Percentiles rank a stretch among this genome's conserved stretches.
Evolutionary conservation across 2,329 filamentous ascomycete species (phyloP).

Genomic region (Exophiala aquamarina): DNA sequence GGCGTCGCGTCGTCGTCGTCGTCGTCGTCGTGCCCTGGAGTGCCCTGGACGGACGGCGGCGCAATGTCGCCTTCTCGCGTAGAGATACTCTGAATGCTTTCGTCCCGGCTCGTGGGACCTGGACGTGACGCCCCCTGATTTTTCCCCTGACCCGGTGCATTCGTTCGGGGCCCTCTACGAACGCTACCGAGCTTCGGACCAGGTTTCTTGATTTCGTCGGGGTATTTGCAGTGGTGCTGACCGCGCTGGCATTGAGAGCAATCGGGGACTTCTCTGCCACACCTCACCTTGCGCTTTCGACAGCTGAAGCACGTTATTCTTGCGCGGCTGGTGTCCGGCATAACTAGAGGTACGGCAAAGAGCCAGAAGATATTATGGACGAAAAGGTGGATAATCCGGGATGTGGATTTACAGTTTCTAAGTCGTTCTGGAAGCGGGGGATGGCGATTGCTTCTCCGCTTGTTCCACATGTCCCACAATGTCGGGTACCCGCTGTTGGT

Average conservation of each 20-base stretch:
- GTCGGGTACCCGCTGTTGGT: too few species aligned
- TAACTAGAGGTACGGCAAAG: too few species aligned
- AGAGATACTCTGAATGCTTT: too few species aligned
- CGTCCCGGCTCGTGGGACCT: neutral
- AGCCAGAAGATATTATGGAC: too few species aligned
- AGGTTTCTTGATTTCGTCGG: neutral
- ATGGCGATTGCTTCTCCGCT: too few species aligned
- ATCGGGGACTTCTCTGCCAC: neutral
- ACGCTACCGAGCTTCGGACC: neutral
- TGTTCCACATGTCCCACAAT: too few species aligned
- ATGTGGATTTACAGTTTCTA: too few species aligned
- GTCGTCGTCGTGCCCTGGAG: neutral
- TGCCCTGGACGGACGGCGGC: neutral
- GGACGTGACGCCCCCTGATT: neutral
- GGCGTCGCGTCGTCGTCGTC: neutral
- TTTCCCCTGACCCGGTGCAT: neutral
- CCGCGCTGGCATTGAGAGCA: constrained; percentile 28
- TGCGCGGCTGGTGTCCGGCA: too few species aligned
- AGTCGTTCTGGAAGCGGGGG: too few species aligned
- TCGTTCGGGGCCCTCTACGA: constrained; percentile 15
- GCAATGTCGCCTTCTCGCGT: neutral
- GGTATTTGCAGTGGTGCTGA: constrained; percentile 11
- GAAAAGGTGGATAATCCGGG: too few species aligned
- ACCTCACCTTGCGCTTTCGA: neutral
- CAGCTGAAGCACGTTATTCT: neutral